Percentiles rank a stretch among this genome's conserved stretches.
Conservation (phyloP, 768 basidiomycete species). For the Suillus subluteus region DNA sequence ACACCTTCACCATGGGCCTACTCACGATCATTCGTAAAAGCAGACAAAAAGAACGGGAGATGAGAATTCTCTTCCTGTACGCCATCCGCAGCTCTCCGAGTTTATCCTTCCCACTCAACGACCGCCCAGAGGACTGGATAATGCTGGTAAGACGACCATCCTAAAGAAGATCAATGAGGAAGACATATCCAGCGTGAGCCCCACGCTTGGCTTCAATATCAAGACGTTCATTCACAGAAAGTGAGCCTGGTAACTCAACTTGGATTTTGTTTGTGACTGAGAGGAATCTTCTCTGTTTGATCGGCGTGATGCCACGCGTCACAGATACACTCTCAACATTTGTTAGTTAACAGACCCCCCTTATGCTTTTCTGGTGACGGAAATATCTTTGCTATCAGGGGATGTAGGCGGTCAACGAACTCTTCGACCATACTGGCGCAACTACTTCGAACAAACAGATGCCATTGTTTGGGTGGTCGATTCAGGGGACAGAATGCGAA, state of each 20-base stretch:
- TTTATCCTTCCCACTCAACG: constrained; percentile 21
- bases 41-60: constrained; percentile 92
- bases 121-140: constrained; percentile 83
- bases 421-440: constrained; percentile 96
- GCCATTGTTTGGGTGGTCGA: constrained; percentile 99
- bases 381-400: constrained; percentile 85
- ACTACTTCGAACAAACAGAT: constrained; percentile 99
- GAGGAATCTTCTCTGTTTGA: constrained; percentile 26
- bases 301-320: constrained; percentile 21
- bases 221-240: constrained; percentile 92
- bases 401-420: constrained; percentile 98
- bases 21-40: constrained; percentile 98
- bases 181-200: constrained; percentile 85
- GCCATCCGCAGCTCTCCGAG: constrained; percentile 25
- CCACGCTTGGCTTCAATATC: constrained; percentile 98
- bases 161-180: constrained; percentile 93
- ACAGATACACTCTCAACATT: constrained; percentile 48
- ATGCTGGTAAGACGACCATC: constrained; percentile 98
- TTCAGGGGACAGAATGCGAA: constrained; percentile 88
- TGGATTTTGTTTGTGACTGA: constrained; percentile 23
- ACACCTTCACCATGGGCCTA: constrained; percentile 69
- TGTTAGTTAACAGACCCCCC: constrained; percentile 32
- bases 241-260: constrained; percentile 49
- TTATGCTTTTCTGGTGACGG: constrained; percentile 41
- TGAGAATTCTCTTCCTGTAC: constrained; percentile 93